A percentile compares a stretch with the other conserved stretches of the same genome.
Evolutionary conservation across 345 rosid species (phyloP).

Genomic region (Lumnitzera littorea): DNA sequence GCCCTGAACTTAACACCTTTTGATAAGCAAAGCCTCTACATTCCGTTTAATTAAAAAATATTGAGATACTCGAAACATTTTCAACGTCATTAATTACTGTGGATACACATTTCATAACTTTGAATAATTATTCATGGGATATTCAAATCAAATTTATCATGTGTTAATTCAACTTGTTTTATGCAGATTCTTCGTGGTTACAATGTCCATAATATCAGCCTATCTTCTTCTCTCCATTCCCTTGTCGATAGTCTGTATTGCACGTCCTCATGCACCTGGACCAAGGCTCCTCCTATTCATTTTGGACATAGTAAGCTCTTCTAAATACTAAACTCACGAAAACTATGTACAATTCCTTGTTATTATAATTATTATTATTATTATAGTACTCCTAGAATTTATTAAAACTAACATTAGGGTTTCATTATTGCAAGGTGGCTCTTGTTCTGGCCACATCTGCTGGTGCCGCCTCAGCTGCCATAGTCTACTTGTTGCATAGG

Average conservation of each 20-base stretch:
- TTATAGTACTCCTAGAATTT: too few species aligned
- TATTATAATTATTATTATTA: background rate
- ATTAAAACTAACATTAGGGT: background rate
- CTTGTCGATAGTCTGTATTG: constrained; percentile 59
- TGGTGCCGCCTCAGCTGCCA: constrained; percentile 58
- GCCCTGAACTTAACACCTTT: too few species aligned
- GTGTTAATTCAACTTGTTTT: background rate
- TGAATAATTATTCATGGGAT: background rate
- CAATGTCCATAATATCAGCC: constrained; percentile 47
- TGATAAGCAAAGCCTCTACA: too few species aligned
- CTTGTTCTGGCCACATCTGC: constrained; percentile 53
- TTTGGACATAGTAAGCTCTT: constrained; percentile 46
- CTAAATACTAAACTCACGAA: background rate
- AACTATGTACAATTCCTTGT: background rate
- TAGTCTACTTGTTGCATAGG: constrained; percentile 75
- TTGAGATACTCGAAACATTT: too few species aligned
- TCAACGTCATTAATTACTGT: background rate
- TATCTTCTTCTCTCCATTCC: constrained; percentile 83
- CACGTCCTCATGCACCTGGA: constrained; percentile 62
- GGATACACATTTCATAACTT: too few species aligned
- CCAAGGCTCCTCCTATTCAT: constrained; percentile 54
- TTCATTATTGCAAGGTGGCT: constrained; percentile 32
- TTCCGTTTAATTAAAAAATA: too few species aligned
- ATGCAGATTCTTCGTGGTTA: constrained; percentile 70
- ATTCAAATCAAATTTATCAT: background rate